phyloP scores from a whole-genome alignment of 1,284 basidiomycete genomes.

The Sanghuangporus sanghuang region DNA sequence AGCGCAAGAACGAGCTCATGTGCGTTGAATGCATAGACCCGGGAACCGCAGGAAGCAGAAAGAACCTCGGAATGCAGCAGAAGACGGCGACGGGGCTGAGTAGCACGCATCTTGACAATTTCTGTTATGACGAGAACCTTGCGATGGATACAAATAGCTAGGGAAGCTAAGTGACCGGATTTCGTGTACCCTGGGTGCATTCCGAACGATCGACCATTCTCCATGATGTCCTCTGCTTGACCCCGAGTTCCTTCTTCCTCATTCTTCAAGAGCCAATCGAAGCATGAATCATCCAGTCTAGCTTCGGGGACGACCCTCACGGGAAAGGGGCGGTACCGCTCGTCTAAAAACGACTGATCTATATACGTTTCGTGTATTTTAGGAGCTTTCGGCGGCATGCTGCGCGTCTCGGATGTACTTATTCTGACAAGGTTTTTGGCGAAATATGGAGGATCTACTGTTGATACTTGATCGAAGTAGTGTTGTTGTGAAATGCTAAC shows the following conservation, averaged over 20 bases:
- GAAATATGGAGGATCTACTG: not conserved
- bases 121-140: constrained; percentile 8
- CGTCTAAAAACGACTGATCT: constrained; percentile 2
- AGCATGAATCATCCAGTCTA: not conserved
- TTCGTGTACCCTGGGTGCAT: constrained; percentile 6
- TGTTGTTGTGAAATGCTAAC: not conserved
- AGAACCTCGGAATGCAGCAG: not conserved
- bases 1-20: not conserved
- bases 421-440: not conserved
- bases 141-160: not conserved
- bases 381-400: constrained; percentile 3
- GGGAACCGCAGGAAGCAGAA: not conserved
- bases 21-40: constrained; percentile 3
- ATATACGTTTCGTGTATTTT: not conserved
- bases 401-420: not conserved
- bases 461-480: not conserved
- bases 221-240: not conserved
- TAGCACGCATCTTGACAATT: not conserved
- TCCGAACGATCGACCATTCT: not conserved
- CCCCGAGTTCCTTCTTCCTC: not conserved
- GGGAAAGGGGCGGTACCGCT: not conserved
- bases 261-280: constrained; percentile 5
- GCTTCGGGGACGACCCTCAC: not conserved
- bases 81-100: not conserved
- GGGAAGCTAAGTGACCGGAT: not conserved